Percentiles rank a stretch among this genome's conserved stretches.
phyloP scores from a whole-genome alignment of 2,329 filamentous ascomycete genomes.

The Apiospora hydei region DNA sequence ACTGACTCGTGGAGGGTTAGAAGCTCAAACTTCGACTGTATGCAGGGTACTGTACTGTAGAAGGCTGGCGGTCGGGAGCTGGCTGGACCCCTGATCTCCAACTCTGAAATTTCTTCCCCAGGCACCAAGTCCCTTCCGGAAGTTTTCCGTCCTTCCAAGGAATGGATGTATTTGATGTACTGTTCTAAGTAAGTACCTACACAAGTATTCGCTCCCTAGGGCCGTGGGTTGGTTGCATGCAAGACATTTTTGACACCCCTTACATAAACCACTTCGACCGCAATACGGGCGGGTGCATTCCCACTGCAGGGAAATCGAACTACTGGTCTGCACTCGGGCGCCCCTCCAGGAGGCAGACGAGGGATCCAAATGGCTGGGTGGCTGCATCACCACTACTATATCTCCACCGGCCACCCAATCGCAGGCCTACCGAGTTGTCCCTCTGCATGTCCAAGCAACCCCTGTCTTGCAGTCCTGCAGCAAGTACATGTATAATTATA shows the following conservation, averaged over 20 bases:
- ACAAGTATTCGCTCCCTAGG: background rate
- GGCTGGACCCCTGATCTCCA: background rate
- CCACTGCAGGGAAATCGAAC: background rate
- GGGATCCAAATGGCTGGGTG: conserved; percentile 1
- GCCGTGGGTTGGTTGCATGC: background rate
- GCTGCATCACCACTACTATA: background rate
- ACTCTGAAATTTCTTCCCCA: background rate
- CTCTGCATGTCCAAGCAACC: conserved; percentile 12
- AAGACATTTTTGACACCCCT: conserved; percentile 5
- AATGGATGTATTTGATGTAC: background rate
- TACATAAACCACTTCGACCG: background rate
- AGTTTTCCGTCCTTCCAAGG: background rate
- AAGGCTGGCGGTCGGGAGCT: background rate
- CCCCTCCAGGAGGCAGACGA: background rate
- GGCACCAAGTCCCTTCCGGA: background rate
- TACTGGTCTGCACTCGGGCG: background rate
- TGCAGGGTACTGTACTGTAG: no score
- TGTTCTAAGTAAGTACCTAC: background rate
- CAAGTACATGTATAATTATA: background rate
- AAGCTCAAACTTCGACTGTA: background rate
- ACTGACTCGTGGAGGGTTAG: background rate
- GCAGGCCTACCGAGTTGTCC: conserved; percentile 17
- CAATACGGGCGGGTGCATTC: conserved; percentile 16
- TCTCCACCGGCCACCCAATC: conserved; percentile 12
- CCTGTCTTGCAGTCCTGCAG: background rate